A percentile compares a stretch with the other conserved stretches of the same genome.
Evolutionary conservation across 306 rosid species (phyloP).

Genomic region (Castanospermum australe): DNA sequence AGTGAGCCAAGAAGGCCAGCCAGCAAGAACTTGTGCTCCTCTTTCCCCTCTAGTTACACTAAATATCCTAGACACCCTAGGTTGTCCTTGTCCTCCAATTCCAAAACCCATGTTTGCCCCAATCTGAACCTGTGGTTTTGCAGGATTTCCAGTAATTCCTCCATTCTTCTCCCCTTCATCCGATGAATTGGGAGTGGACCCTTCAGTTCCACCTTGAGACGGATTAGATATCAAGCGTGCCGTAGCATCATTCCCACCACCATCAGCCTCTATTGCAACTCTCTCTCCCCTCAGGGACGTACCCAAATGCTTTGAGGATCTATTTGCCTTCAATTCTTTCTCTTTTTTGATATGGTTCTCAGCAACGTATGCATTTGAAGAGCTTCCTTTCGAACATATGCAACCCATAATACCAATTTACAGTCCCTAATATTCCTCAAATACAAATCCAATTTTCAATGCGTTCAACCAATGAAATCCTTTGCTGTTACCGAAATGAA

Average conservation of each 20-base stretch:
- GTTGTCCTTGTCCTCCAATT: conserved; percentile 19
- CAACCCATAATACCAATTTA: conserved; percentile 59
- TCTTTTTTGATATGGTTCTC: conserved; percentile 33
- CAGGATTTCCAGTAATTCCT: conserved; percentile 21
- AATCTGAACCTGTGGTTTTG: conserved; percentile 30
- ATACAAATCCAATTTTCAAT: neutral
- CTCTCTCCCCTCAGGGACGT: conserved; percentile 29
- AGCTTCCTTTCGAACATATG: conserved; percentile 59
- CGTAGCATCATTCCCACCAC: conserved; percentile 39
- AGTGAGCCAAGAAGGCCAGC: conserved; percentile 94
- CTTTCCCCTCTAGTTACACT: conserved; percentile 55
- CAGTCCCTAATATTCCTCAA: neutral
- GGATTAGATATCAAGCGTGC: conserved; percentile 40
- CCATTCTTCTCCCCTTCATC: conserved; percentile 38
- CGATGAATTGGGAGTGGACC: conserved; percentile 29
- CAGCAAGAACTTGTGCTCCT: conserved; percentile 73
- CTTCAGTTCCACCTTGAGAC: conserved; percentile 14
- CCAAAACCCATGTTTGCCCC: conserved; percentile 20
- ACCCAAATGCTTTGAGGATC: conserved; percentile 27
- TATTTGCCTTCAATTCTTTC: conserved; percentile 35
- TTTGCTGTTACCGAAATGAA: too few relatives aligned
- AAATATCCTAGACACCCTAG: conserved; percentile 26
- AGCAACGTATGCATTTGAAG: conserved; percentile 29
- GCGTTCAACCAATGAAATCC: neutral
- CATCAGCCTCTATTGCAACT: conserved; percentile 26